A percentile compares a stretch with the other conserved stretches of the same genome.
Conservation (phyloP, 2,329 filamentous ascomycete species). For the Fusarium sp. region DNA sequence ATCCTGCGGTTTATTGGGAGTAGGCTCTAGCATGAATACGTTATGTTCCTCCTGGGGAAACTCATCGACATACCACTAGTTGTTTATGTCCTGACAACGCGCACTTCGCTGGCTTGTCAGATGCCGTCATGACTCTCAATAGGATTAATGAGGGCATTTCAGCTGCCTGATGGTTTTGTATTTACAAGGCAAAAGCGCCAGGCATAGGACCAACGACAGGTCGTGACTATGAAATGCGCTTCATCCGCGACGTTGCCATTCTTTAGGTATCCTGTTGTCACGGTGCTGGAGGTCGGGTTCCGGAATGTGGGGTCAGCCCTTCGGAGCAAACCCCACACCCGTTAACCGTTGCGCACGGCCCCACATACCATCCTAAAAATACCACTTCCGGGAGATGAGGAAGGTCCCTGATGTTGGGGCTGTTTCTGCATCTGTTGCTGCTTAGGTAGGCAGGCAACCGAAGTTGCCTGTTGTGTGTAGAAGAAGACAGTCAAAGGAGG, state of each 20-base stretch:
- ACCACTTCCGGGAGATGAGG: neutral
- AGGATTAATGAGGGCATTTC: neutral
- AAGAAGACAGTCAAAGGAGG: neutral
- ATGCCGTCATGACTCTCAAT: neutral
- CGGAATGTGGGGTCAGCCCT: neutral
- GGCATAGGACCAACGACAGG: neutral
- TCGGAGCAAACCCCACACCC: neutral
- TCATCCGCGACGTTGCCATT: neutral
- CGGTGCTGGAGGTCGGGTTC: neutral
- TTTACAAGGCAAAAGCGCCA: neutral
- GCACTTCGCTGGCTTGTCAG: neutral
- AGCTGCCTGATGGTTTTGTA: neutral
- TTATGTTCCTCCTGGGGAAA: neutral
- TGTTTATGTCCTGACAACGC: neutral
- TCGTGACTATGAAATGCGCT: neutral
- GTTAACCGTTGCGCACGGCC: neutral
- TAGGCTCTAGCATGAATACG: accelerated
- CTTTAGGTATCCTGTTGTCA: neutral
- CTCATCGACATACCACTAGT: neutral
- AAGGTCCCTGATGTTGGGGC: neutral
- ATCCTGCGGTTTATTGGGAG: neutral
- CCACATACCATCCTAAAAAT: neutral
- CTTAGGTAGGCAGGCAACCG: neutral
- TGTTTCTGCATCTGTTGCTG: neutral
- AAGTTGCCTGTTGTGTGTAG: neutral